A percentile compares a stretch with the other conserved stretches of the same genome.
Evolutionary conservation across 352 stramenopile genomes (phyloP).

Genomic region (Phytophthora chlamydospora): DNA sequence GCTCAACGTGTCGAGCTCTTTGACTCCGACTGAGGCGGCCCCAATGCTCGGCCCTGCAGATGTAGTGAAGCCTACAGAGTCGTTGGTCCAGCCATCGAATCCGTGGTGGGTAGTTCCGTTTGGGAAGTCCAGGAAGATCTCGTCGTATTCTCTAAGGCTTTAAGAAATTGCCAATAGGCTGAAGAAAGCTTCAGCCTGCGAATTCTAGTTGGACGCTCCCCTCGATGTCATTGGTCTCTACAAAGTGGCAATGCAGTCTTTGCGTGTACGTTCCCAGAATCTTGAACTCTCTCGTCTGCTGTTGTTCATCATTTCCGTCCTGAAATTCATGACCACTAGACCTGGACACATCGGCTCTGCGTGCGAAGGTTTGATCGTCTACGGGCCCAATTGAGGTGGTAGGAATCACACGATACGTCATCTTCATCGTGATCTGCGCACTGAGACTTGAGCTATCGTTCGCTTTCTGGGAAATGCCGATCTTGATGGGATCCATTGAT

Average conservation of each 20-base stretch:
- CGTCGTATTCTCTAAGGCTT: constrained; percentile 39
- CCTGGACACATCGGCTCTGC: not conserved
- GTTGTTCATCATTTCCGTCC: constrained; percentile 1
- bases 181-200: not conserved
- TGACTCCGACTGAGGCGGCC: constrained; percentile 8
- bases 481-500: constrained; percentile 48
- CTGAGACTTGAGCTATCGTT: constrained; percentile 8
- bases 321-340: not conserved
- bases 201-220: constrained; percentile 37
- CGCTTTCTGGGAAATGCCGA: constrained; percentile 31
- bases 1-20: not conserved
- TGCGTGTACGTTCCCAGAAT: constrained; percentile 43
- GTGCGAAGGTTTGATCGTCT: constrained; percentile 10
- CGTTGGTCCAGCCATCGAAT: constrained; percentile 6
- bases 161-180: constrained; percentile 8
- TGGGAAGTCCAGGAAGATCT: constrained; percentile 36
- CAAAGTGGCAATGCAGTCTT: constrained; percentile 18
- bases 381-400: constrained; percentile 25
- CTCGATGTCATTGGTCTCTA: constrained; percentile 37
- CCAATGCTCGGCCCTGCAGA: constrained; percentile 1
- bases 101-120: constrained; percentile 37
- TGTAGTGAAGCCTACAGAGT: constrained; percentile 23
- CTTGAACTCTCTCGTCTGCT: constrained; percentile 29
- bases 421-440: constrained; percentile 47
- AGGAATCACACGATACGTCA: constrained; percentile 48